Evolutionary conservation across 352 stramenopile genomes (phyloP).

Genomic region (Globisporangium canariense): DNA sequence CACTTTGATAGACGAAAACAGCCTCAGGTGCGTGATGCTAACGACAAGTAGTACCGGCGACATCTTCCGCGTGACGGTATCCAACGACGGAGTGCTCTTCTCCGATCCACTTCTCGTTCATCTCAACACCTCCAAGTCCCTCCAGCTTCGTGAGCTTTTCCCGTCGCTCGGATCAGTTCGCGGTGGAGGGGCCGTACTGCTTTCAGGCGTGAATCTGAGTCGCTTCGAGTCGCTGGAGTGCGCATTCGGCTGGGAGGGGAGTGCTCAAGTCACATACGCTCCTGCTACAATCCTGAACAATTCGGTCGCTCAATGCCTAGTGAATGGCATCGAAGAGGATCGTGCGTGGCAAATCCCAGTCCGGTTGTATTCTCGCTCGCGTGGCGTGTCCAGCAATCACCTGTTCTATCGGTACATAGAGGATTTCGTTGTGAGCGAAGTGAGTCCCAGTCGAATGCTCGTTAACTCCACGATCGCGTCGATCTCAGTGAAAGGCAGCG

Average conservation of each 20-base stretch:
- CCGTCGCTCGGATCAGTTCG: slow-evolving; percentile 24
- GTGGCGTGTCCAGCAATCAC: slow-evolving; percentile 27
- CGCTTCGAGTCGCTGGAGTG: slow-evolving; percentile 23
- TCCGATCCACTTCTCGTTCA: slow-evolving; percentile 16
- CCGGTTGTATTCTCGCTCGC: slow-evolving; percentile 20
- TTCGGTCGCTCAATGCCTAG: slow-evolving; percentile 26
- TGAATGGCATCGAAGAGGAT: slow-evolving; percentile 21
- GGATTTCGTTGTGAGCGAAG: slow-evolving; percentile 17
- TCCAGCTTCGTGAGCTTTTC: slow-evolving; percentile 21
- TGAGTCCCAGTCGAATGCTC: slow-evolving; percentile 23
- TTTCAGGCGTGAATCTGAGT: slow-evolving; percentile 22
- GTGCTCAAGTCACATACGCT: slow-evolving; percentile 24
- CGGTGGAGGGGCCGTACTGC: slow-evolving; percentile 17
- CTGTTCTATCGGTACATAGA: slow-evolving; percentile 38
- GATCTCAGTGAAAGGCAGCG: slow-evolving; percentile 23
- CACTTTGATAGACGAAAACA: slow-evolving; percentile 9
- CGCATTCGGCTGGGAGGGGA: slow-evolving; percentile 35
- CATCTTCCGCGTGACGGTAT: slow-evolving; percentile 26
- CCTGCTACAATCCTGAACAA: slow-evolving; percentile 22
- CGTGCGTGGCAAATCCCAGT: slow-evolving; percentile 28
- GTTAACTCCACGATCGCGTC: slow-evolving; percentile 3
- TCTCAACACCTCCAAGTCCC: background rate
- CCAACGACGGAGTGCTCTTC: slow-evolving; percentile 32
- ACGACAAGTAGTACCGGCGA: background rate
- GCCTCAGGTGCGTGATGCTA: slow-evolving; percentile 15